Percentiles rank a stretch among this genome's conserved stretches.
Conservation (phyloP, 805 yeast genomes). For the Saccharomycopsis oosterbeekiorum region DNA sequence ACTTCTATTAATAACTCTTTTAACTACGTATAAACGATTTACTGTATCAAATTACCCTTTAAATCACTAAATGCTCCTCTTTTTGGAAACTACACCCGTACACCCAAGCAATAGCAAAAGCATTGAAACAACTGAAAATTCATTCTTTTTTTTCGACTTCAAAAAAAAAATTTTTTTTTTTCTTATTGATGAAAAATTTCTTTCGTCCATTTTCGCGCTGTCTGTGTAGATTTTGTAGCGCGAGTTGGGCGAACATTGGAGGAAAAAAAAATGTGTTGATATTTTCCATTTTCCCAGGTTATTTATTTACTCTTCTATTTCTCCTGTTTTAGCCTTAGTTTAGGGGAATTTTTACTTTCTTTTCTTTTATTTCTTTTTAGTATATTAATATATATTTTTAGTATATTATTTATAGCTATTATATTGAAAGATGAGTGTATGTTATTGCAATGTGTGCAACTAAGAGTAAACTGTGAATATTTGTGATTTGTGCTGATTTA, state of each 20-base stretch:
- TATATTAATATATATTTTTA: background rate
- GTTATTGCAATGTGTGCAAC: background rate
- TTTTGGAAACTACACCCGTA: background rate
- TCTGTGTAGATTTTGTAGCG: background rate
- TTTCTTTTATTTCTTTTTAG: background rate
- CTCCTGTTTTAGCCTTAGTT: background rate
- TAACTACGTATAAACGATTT: too few species aligned
- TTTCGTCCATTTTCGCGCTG: slow-evolving; percentile 1
- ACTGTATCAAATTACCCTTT: background rate
- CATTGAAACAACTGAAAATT: background rate
- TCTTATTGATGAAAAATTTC: background rate
- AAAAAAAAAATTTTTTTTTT: background rate
- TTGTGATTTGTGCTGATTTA: background rate
- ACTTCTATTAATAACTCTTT: too few species aligned
- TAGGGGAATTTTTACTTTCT: background rate
- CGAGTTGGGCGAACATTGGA: slow-evolving; percentile 1
- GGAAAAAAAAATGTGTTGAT: background rate
- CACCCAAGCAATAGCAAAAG: background rate
- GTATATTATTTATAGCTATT: background rate
- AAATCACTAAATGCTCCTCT: background rate
- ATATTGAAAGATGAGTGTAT: background rate
- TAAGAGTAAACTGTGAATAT: background rate
- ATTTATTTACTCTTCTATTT: background rate
- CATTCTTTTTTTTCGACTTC: background rate
- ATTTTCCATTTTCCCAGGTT: background rate